phyloP scores from a whole-genome alignment of 2,329 filamentous ascomycete species.

The Dendrostoma leiphaemia region DNA sequence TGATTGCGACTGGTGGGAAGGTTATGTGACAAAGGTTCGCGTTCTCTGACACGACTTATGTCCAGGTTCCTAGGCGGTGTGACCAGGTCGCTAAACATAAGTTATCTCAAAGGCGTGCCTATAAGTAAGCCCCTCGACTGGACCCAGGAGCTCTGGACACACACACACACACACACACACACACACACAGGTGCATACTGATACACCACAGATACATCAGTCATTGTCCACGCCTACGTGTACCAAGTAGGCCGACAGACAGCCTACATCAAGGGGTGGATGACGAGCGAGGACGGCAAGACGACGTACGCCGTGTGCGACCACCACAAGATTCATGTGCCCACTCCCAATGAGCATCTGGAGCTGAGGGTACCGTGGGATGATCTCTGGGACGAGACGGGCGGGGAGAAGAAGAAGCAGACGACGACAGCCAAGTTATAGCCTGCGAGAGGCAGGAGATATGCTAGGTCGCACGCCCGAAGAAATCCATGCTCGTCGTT shows the following conservation, averaged over 20 bases:
- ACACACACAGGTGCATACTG: too few species aligned
- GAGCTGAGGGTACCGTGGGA: slow-evolving; percentile 41
- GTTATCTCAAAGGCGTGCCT: slow-evolving; percentile 48
- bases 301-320: slow-evolving; percentile 47
- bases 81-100: slow-evolving; percentile 47
- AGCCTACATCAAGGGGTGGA: slow-evolving; percentile 48
- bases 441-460: too few species aligned
- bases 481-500: too few species aligned
- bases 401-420: slow-evolving; percentile 15
- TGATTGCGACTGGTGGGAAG: not conserved
- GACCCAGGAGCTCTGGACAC: not conserved
- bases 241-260: slow-evolving; percentile 47
- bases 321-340: slow-evolving; percentile 49
- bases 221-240: slow-evolving; percentile 41
- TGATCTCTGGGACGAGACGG: slow-evolving; percentile 34
- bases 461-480: too few species aligned
- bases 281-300: slow-evolving; percentile 47
- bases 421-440: slow-evolving; percentile 15
- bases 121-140: slow-evolving; percentile 30
- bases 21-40: not conserved
- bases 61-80: slow-evolving; percentile 46
- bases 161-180: slow-evolving; percentile 25
- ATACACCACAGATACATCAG: slow-evolving; percentile 28
- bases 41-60: slow-evolving; percentile 19
- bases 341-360: slow-evolving; percentile 37